These are phyloP conservation scores for Yamadazyma phyllophila DNA, from an alignment of 805 yeast genomes.

Conservation along the genomic window DNA sequence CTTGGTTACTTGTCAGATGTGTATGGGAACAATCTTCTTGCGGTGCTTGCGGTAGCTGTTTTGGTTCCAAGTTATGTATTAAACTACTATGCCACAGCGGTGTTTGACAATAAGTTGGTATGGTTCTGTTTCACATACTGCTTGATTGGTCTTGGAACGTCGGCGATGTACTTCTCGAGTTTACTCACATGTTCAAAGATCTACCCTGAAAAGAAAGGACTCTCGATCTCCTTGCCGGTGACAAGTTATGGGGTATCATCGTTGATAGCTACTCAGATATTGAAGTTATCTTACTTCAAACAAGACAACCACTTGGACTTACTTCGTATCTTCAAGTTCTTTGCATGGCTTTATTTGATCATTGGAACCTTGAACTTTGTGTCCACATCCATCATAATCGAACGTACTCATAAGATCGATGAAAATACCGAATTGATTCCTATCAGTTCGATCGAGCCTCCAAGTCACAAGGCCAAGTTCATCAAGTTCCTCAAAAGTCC, in stretches of 20 bases:
- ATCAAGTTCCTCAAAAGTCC: conserved; percentile 47
- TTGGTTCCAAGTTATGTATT: conserved; percentile 67
- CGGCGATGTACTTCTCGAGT: conserved; percentile 68
- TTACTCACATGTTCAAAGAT: conserved; percentile 80
- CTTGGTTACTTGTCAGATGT: conserved; percentile 80
- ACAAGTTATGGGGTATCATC: conserved; percentile 84
- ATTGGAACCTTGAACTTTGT: conserved; percentile 62
- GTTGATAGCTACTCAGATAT: conserved; percentile 64
- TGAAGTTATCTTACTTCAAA: conserved; percentile 42
- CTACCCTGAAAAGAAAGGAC: conserved; percentile 71
- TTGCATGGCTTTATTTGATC: conserved; percentile 51
- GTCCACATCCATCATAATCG: conserved; percentile 60
- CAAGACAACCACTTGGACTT: conserved; percentile 39
- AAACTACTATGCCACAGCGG: conserved; percentile 18
- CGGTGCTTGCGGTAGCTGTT: conserved; percentile 56
- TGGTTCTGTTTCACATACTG: conserved; percentile 49
- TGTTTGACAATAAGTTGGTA: conserved; percentile 10
- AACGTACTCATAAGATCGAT: conserved; percentile 13
- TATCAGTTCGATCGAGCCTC: conserved; percentile 37
- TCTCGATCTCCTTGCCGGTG: conserved; percentile 86
- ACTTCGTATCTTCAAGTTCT: conserved; percentile 49
- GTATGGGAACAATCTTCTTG: conserved; percentile 77
- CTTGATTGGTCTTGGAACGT: conserved; percentile 68
- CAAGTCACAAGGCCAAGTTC: conserved; percentile 31
- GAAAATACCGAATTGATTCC: conserved; percentile 29